These are phyloP conservation scores for Avena eriantha DNA, from an alignment of 176 grass and related monocot genomes.

Conservation along the genomic window DNA sequence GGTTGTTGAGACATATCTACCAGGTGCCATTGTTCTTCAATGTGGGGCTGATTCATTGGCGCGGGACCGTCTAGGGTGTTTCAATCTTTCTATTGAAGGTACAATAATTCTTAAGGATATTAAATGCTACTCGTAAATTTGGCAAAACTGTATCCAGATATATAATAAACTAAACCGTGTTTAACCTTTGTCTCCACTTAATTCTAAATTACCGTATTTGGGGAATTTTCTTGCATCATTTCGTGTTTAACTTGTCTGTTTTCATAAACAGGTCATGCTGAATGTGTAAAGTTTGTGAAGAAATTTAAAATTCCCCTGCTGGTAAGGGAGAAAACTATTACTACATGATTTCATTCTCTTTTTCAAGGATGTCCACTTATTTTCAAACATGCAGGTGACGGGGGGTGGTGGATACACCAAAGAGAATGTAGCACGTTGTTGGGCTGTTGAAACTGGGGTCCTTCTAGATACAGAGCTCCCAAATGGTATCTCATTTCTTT, in stretches of 20 bases:
- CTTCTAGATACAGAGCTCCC: conserved; percentile 80
- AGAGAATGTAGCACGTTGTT: conserved; percentile 98
- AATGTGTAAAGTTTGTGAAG: conserved; percentile 98
- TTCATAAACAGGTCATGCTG: conserved; percentile 78
- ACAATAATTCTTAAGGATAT: conserved; percentile 30
- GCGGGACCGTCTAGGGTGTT: conserved; percentile 93
- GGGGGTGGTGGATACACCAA: conserved; percentile 98
- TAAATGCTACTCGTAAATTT: background rate
- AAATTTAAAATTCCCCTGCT: conserved; percentile 97
- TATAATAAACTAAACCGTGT: background rate
- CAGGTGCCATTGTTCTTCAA: conserved; percentile 98
- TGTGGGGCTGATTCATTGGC: conserved; percentile 98
- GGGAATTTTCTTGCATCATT: background rate
- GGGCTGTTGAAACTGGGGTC: conserved; percentile 98
- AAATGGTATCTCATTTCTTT: conserved; percentile 67
- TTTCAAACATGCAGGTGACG: conserved; percentile 70
- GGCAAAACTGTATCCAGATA: background rate
- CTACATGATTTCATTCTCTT: conserved; percentile 19
- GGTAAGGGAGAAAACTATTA: conserved; percentile 57
- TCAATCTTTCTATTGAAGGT: conserved; percentile 99
- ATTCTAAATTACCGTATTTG: background rate
- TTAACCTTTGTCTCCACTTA: conserved; percentile 17
- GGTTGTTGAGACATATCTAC: conserved; percentile 91
- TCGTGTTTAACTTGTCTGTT: conserved; percentile 14
- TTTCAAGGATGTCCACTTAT: conserved; percentile 29